Conservation (phyloP, 1,284 basidiomycete species). For the Tilletia indica region DNA sequence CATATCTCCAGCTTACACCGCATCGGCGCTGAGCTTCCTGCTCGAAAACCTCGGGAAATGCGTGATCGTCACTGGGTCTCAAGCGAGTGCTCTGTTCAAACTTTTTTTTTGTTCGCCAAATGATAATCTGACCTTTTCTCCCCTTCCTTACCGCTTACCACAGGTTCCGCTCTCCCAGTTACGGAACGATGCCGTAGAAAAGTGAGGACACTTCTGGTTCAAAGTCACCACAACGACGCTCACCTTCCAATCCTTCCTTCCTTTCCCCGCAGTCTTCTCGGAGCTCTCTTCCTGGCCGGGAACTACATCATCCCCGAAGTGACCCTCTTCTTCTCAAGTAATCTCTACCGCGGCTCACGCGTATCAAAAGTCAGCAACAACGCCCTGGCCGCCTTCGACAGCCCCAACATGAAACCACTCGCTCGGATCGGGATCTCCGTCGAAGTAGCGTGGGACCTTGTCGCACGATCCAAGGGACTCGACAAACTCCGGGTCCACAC, state of each 20-base stretch:
- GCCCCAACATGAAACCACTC: constrained; percentile 79
- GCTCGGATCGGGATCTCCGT: constrained; percentile 86
- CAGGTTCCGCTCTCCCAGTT: constrained; percentile 83
- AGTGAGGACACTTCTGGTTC: constrained; percentile 18
- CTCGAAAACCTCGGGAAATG: constrained; percentile 87
- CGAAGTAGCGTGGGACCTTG: constrained; percentile 47
- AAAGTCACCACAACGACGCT: not conserved
- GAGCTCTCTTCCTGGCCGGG: constrained; percentile 80
- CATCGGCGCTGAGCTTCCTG: constrained; percentile 81
- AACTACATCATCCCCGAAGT: constrained; percentile 80
- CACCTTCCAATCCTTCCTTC: not conserved
- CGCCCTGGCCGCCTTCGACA: constrained; percentile 79
- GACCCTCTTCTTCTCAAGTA: constrained; percentile 83
- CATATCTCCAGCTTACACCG: constrained; percentile 67
- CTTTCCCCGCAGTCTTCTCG: constrained; percentile 60
- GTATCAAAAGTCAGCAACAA: constrained; percentile 75
- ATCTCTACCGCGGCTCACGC: constrained; percentile 79
- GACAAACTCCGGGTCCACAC: constrained; percentile 78
- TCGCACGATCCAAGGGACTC: constrained; percentile 71
- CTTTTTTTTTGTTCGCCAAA: too few species aligned
- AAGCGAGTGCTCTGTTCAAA: too few species aligned
- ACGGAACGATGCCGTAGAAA: constrained; percentile 69
- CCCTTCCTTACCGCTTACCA: too few species aligned
- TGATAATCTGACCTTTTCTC: too few species aligned
- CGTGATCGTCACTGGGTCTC: constrained; percentile 81